Conservation (phyloP, 768 basidiomycete species). For the Rhizopogon salebrosus region DNA sequence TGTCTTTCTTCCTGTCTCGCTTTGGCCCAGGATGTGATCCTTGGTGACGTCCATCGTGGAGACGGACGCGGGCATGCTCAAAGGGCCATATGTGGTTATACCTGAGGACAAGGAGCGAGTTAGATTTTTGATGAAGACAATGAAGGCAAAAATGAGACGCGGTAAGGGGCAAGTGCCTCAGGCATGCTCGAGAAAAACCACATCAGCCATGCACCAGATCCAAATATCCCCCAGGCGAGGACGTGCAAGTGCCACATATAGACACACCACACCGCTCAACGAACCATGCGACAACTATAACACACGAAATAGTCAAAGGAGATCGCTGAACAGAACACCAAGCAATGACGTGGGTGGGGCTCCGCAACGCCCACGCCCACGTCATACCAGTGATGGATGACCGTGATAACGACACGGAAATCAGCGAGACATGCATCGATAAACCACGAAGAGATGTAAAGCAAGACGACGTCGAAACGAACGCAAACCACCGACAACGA, state of each 20-base stretch:
- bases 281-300: too few species aligned
- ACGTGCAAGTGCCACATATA: too few species aligned
- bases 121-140: background rate
- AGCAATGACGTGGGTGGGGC: background rate
- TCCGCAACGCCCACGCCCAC: background rate
- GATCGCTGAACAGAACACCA: background rate
- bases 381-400: background rate
- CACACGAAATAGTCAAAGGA: background rate
- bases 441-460: conserved; percentile 1
- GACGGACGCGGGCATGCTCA: conserved; percentile 85
- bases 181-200: too few species aligned
- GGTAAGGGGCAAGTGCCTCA: background rate
- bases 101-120: conserved; percentile 32
- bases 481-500: background rate
- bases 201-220: too few species aligned
- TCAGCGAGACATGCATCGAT: background rate
- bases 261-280: too few species aligned
- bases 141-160: too few species aligned
- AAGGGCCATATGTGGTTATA: conserved; percentile 98
- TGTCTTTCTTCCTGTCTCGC: conserved; percentile 13
- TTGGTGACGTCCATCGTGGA: conserved; percentile 37
- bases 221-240: too few species aligned
- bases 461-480: background rate
- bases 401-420: background rate
- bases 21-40: conserved; percentile 21